Conservation (phyloP, 257 asterid species). For the Capsicum rhomboideum region DNA sequence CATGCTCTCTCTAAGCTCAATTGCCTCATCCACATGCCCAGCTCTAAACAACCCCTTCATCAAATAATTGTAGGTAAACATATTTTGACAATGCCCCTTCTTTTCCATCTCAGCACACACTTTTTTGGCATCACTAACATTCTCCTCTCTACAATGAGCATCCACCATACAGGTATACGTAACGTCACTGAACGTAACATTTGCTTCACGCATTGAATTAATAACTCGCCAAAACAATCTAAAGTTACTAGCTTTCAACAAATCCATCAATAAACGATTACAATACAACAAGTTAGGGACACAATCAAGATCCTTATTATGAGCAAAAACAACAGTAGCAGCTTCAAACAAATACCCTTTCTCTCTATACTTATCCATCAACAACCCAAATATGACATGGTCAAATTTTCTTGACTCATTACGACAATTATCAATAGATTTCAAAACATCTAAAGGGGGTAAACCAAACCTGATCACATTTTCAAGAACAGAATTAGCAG, state of each 20-base stretch:
- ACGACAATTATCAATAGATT: background rate
- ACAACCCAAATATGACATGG: background rate
- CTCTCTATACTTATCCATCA: slow-evolving; percentile 14
- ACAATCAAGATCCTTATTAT: background rate
- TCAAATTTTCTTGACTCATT: background rate
- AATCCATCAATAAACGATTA: slow-evolving; percentile 5
- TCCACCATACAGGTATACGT: background rate
- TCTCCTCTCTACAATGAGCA: slow-evolving; percentile 10
- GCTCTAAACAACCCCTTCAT: slow-evolving; percentile 9
- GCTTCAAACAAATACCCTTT: slow-evolving; percentile 4
- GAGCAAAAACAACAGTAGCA: slow-evolving; percentile 1
- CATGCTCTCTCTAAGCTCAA: slow-evolving; percentile 7
- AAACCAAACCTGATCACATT: background rate
- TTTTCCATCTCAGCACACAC: slow-evolving; percentile 10
- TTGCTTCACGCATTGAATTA: slow-evolving; percentile 5
- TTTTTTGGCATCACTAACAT: slow-evolving; percentile 4
- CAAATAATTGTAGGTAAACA: slow-evolving; percentile 1
- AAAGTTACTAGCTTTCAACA: background rate
- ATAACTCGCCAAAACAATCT: slow-evolving; percentile 15
- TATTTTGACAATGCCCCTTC: slow-evolving; percentile 2
- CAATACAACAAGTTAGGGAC: slow-evolving; percentile 1
- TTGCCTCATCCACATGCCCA: slow-evolving; percentile 13
- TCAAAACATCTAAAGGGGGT: background rate
- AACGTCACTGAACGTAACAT: background rate
- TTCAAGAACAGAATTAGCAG: background rate